Conservation (phyloP, 305 asterid species). For the Fraxinus baroniana region DNA sequence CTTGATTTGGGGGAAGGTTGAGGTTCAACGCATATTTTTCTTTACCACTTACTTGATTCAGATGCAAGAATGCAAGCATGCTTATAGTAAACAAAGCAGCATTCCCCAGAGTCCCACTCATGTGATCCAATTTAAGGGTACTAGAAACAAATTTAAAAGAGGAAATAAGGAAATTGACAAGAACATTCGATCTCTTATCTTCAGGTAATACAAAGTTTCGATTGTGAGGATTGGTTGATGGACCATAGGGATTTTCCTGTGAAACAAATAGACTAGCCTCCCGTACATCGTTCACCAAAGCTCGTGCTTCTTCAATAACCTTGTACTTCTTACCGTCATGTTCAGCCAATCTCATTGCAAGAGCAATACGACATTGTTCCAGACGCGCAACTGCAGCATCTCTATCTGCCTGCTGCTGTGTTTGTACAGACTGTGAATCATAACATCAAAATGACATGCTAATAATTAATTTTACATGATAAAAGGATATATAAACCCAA, state of each 20-base stretch:
- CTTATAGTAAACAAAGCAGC: constrained; percentile 85
- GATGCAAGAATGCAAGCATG: constrained; percentile 75
- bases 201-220: constrained; percentile 30
- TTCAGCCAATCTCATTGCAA: constrained; percentile 89
- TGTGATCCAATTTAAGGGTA: constrained; percentile 60
- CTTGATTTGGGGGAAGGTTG: constrained; percentile 34
- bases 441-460: background rate
- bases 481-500: background rate
- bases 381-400: constrained; percentile 85
- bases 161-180: constrained; percentile 50
- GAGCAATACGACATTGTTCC: constrained; percentile 83
- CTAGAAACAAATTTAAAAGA: constrained; percentile 52
- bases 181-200: constrained; percentile 40
- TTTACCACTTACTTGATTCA: constrained; percentile 55
- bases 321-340: constrained; percentile 84
- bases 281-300: constrained; percentile 73
- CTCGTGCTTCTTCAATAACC: constrained; percentile 90
- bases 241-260: constrained; percentile 47
- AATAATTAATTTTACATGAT: background rate
- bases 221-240: constrained; percentile 34
- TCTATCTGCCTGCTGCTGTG: constrained; percentile 80
- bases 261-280: constrained; percentile 61
- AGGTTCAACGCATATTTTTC: constrained; percentile 37
- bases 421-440: constrained; percentile 66
- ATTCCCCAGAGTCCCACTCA: constrained; percentile 79